phyloP scores from a whole-genome alignment of 2,329 filamentous ascomycete genomes.

The Aulographum hederae region DNA sequence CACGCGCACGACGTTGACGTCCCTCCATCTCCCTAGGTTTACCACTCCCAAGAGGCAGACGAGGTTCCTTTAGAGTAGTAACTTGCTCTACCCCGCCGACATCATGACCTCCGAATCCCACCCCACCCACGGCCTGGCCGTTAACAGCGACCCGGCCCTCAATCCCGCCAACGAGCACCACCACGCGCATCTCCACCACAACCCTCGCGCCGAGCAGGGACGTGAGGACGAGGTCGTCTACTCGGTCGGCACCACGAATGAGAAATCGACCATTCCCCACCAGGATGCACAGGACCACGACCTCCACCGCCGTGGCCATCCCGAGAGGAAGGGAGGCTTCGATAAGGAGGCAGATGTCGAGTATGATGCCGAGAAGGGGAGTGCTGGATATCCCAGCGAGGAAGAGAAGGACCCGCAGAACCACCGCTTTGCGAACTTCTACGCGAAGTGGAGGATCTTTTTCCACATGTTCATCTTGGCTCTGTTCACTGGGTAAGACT shows the following conservation, averaged over 20 bases:
- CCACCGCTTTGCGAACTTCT: constrained; percentile 19
- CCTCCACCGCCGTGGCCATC: constrained; percentile 15
- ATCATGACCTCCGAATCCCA: too few species aligned
- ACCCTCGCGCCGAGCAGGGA: constrained; percentile 12
- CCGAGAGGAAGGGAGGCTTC: constrained; percentile 8
- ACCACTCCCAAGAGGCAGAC: too few species aligned
- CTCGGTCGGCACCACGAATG: constrained; percentile 16
- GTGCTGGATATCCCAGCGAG: constrained; percentile 9
- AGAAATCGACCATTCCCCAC: constrained; percentile 13
- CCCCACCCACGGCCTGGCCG: too few species aligned
- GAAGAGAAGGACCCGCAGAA: constrained; percentile 13
- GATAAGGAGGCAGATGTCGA: constrained; percentile 12
- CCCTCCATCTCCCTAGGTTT: too few species aligned
- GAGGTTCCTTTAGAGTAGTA: too few species aligned
- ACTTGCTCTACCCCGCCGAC: too few species aligned
- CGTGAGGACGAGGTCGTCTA: constrained; percentile 11
- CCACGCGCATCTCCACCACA: constrained; percentile 20
- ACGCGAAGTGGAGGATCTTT: constrained; percentile 25
- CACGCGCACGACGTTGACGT: too few species aligned
- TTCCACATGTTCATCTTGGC: constrained; percentile 24
- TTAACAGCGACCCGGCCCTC: constrained; percentile 19
- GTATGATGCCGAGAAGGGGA: constrained; percentile 22
- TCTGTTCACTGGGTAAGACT: constrained; percentile 34
- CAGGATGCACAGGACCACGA: constrained; percentile 21
- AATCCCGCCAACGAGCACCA: constrained; percentile 18